Base-by-base conservation (phyloP, 495 filamentous ascomycete species). In the Hyaloscypha variabilis region DNA sequence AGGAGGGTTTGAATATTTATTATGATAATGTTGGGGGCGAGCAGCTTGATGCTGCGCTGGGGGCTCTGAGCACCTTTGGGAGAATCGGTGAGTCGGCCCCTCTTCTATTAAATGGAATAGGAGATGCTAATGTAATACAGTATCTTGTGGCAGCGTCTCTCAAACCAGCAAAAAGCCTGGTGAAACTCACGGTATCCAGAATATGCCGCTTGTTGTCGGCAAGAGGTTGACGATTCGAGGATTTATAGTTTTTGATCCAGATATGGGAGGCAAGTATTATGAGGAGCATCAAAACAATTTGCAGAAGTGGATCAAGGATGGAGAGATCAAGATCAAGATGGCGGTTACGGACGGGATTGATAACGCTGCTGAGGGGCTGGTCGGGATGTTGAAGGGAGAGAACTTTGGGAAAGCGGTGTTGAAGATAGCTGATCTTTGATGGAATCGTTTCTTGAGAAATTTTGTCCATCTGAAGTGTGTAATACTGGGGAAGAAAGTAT, bases 11-110 rank as follows among this genome's bases (percentile, higher is more conserved):
- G 53, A 90, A 97, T 72, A 95, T 97, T 73, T 97, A 97, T 80
- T 97, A 88, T 70, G 94, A 97, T 75, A 97, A 96, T 69, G 94
- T 97, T 23, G 94, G 94, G 13, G 94, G 93, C 8, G 91, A 94
- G 78, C 88, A 92, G 68, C 78, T 97, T 30, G 90, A 93, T 68
- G 92, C 91, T 34, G 85, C 90, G 0, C 72, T 97, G 13, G 79
- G 82, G 14, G 80, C 80, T 28, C 78, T 95, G 77, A 94, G 91
- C 52, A 62, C 77, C 29, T 86, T 77, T 67, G 94, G 92, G 2
- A 81, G 94, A 29, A 86, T 96, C 31, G 58, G 65, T 62, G 55
- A 77, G 58, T 39, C 28, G 4, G 46, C 31, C 6, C 26, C 31
- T 1, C 3, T 13, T 28, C 8, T 14, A 19, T 8, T n/a, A 14